Base-by-base conservation (phyloP, 2,329 filamentous ascomycete species). In the Ceratocystiopsis sp. region DNA sequence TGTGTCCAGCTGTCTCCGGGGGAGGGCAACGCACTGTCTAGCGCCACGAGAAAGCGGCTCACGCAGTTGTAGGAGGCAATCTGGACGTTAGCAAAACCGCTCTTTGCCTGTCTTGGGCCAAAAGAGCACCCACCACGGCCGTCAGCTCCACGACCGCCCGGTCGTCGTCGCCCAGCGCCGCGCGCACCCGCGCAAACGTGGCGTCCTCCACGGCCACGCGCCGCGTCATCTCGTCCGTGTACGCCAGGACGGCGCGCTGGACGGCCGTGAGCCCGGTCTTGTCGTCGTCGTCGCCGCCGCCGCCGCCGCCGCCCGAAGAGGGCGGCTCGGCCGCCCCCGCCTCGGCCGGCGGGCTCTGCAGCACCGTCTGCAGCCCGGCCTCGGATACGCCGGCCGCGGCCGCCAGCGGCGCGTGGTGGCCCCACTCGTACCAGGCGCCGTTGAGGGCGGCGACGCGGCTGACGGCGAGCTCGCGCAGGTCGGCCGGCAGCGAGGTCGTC, bases 391-490 rank as follows among this genome's bases (percentile, higher is more conserved):
- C 77, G 0, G 69, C 77, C 17, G 62, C 62, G 10, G 66, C 63
- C 5, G 71, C 69, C 14, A 89, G 66, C 1, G 84, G 84, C 15
- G 77, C 78, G 56, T 93, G 85, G 43, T 84, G 74, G 34, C 64
- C 71, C 84, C 83, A 93, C 59, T 93, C 85, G 59, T 86, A 93
- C 76, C 80, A 84, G 2, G 85, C 85, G 16, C 69, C 61, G 60
- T 93, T 93, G 53, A 84, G 71, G 15, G 80, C 77, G 13, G 85
- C 85, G 14, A 93, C 81, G 40, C 84, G 73, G 54, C 76, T 84
- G 52, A 93, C 87, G 50, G 82, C 79, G 16, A 87, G 66, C 64
- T 93, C 84, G 50, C 82, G 76, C 42, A 85, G 55, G 51, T 72
- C 67, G 40, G 65, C 68, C 4, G 60, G 43, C 7, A 79, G 53